Percentiles rank a stretch among this genome's conserved stretches.
These are phyloP conservation scores for Ceratobasidium theobromae DNA, from an alignment of 1,284 basidiomycete species.

Conservation along the genomic window DNA sequence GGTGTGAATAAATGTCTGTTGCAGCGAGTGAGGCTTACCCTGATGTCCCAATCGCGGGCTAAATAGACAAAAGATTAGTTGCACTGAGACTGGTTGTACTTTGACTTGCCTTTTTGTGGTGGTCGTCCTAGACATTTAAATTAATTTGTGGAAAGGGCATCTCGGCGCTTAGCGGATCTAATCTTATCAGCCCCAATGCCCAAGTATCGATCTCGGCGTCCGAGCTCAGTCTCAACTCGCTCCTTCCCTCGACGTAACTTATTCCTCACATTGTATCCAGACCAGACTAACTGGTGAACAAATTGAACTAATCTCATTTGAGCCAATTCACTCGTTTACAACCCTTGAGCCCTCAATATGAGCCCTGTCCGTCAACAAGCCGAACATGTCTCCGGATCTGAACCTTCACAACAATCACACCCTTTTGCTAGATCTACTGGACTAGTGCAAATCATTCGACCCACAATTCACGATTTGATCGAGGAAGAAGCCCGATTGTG, in stretches of 20 bases:
- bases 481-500: conserved; percentile 24
- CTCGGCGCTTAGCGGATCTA: conserved; percentile 4
- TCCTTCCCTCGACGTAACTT: neutral
- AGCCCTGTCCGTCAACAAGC: too few species aligned
- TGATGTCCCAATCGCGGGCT: too few species aligned
- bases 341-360: too few species aligned
- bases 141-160: neutral
- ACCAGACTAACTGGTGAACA: too few species aligned
- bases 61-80: too few species aligned
- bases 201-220: neutral
- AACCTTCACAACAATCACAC: neutral
- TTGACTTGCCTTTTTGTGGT: conserved; percentile 6
- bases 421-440: conserved; percentile 13
- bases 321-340: too few species aligned
- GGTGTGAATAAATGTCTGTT: too few species aligned
- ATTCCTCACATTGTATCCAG: too few species aligned
- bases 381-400: too few species aligned
- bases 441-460: conserved; percentile 12
- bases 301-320: too few species aligned
- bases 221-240: neutral
- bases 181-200: neutral
- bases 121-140: neutral
- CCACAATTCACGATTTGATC: conserved; percentile 8
- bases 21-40: too few species aligned
- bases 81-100: too few species aligned